Evolutionary conservation across 2,329 filamentous ascomycete species (phyloP).

Genomic region (Alternaria panax): DNA sequence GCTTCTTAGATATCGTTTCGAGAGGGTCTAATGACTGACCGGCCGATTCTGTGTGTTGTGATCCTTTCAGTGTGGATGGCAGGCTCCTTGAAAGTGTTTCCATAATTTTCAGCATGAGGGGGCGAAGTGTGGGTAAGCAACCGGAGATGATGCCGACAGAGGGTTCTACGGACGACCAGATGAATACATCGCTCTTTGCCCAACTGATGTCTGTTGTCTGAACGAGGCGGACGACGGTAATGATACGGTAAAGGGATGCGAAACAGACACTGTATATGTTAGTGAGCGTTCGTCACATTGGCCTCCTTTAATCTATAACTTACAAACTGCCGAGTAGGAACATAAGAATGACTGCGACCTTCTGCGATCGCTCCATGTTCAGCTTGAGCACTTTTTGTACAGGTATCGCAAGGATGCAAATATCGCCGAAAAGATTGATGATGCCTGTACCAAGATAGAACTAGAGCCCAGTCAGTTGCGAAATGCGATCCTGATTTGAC

Average conservation of each 20-base stretch:
- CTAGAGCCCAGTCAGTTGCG: constrained; percentile 13
- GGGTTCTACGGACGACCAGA: constrained; percentile 37
- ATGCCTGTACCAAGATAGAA: constrained; percentile 36
- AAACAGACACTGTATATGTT: constrained; percentile 20
- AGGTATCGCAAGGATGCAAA: constrained; percentile 22
- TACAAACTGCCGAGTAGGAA: constrained; percentile 39
- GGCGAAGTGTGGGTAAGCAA: constrained; percentile 34
- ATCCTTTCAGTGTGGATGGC: constrained; percentile 20
- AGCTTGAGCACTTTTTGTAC: constrained; percentile 18
- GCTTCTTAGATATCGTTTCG: constrained; percentile 34
- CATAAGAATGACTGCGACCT: constrained; percentile 32
- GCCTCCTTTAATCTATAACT: not conserved
- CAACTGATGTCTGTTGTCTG: constrained; percentile 32
- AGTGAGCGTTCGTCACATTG: not conserved
- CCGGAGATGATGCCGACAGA: constrained; percentile 38
- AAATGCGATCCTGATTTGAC: too few relatives aligned
- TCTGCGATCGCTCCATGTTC: constrained; percentile 29
- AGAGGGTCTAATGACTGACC: constrained; percentile 19
- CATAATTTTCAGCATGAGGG: constrained; percentile 24
- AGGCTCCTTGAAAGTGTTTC: constrained; percentile 18
- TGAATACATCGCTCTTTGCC: constrained; percentile 40
- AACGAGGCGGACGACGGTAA: constrained; percentile 31
- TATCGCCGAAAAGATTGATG: constrained; percentile 35
- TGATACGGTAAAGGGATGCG: constrained; percentile 37
- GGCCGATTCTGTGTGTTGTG: constrained; percentile 8